phyloP scores from a whole-genome alignment of 192 early-diverging fungal species.

The Tieghemiomyces parasiticus region DNA sequence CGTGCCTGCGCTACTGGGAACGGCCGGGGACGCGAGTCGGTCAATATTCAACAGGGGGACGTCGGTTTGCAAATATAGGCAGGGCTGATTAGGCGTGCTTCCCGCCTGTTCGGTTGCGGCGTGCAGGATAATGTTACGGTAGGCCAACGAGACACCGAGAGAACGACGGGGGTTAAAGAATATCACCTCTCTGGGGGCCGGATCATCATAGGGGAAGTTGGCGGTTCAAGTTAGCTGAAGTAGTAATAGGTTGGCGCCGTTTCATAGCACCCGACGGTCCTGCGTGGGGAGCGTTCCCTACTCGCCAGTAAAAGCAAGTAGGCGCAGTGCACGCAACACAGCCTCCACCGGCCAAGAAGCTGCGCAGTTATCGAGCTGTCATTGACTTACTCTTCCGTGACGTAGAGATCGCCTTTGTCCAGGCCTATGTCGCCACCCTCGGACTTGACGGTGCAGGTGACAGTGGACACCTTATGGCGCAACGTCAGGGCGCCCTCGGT shows the following conservation, averaged over 20 bases:
- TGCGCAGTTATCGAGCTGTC: background rate
- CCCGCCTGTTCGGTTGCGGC: background rate
- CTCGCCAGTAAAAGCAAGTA: background rate
- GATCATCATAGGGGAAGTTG: background rate
- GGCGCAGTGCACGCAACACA: background rate
- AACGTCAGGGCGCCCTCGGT: no score
- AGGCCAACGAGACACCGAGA: background rate
- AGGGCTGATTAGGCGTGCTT: background rate
- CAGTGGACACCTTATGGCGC: no score
- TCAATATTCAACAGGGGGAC: background rate
- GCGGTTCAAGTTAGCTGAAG: background rate
- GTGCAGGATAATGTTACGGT: background rate
- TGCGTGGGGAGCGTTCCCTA: background rate
- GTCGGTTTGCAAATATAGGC: background rate
- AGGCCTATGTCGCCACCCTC: no score
- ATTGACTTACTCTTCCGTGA: background rate
- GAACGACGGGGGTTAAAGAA: background rate
- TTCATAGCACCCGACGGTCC: no score
- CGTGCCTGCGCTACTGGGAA: background rate
- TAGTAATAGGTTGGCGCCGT: background rate
- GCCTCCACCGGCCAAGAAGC: background rate
- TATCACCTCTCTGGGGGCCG: background rate
- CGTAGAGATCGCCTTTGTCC: background rate
- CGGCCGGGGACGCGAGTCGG: background rate
- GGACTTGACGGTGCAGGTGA: no score